These are phyloP conservation scores for Trichoderma asperellum DNA, from an alignment of 2,329 filamentous ascomycete species.

Conservation along the genomic window DNA sequence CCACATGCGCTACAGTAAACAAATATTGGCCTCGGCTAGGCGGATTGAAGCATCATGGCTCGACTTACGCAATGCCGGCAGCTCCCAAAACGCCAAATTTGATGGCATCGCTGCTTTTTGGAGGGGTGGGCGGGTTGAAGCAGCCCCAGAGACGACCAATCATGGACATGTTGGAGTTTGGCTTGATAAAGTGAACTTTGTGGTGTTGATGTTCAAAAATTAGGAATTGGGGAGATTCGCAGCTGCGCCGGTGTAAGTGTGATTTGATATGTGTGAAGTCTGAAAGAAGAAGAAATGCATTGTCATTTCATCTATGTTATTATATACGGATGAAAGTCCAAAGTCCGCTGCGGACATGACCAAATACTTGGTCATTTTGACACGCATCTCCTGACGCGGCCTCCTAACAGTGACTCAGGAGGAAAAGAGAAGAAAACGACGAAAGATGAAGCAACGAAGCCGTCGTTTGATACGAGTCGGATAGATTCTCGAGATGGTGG, in stretches of 20 bases:
- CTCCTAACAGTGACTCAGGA: not conserved
- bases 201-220: not conserved
- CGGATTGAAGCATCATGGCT: not conserved
- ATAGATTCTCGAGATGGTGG: not conserved
- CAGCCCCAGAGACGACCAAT: conserved; percentile 21
- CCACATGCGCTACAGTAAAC: not conserved
- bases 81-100: conserved; percentile 50
- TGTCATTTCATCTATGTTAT: too few species aligned
- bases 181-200: too few species aligned
- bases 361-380: too few species aligned
- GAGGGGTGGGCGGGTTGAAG: conserved; percentile 15
- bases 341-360: too few species aligned
- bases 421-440: not conserved
- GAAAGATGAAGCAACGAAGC: not conserved
- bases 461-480: not conserved
- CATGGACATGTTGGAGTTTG: not conserved
- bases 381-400: too few species aligned
- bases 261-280: too few species aligned
- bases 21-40: too few species aligned
- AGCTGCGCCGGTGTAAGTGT: too few species aligned
- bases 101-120: conserved; percentile 35
- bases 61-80: conserved; percentile 44
- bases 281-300: too few species aligned
- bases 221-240: too few species aligned
- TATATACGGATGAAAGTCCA: too few species aligned